A percentile compares a stretch with the other conserved stretches of the same genome.
phyloP scores from a whole-genome alignment of 148 eudicot species.

The Polygonum maritimum region DNA sequence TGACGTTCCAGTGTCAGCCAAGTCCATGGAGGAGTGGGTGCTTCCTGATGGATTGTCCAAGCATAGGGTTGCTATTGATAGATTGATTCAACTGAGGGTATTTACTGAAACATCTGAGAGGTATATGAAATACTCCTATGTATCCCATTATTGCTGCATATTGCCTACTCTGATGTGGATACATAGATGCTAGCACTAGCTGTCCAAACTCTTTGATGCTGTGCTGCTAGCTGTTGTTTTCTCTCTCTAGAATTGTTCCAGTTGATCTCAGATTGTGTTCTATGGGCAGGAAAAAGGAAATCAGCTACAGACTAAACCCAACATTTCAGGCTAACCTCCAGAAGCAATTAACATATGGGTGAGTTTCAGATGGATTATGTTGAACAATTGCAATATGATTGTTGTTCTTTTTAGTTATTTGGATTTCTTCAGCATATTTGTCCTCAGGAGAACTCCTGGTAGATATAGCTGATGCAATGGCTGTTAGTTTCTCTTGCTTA shows the following conservation, averaged over 20 bases:
- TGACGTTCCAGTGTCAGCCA: conserved; percentile 56
- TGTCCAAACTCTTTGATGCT: background rate
- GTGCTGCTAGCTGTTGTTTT: background rate
- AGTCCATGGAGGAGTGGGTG: conserved; percentile 81
- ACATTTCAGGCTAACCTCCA: conserved; percentile 71
- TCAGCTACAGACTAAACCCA: conserved; percentile 54
- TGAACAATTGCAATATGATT: background rate
- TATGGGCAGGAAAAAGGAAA: conserved; percentile 70
- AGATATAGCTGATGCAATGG: background rate
- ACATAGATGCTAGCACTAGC: background rate
- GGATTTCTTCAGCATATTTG: background rate
- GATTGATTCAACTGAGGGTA: conserved; percentile 74
- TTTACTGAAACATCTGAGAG: conserved; percentile 63
- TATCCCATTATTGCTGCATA: background rate
- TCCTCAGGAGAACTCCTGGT: background rate
- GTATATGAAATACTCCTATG: conserved; percentile 21
- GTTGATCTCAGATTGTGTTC: background rate
- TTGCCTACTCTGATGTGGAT: background rate
- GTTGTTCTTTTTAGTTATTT: background rate
- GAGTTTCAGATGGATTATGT: conserved; percentile 18
- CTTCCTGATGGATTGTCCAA: conserved; percentile 76
- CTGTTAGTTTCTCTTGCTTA: background rate
- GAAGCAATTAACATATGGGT: conserved; percentile 81
- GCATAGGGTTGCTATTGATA: conserved; percentile 80
- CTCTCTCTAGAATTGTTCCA: background rate